A percentile compares a stretch with the other conserved stretches of the same genome.
Evolutionary conservation across 495 filamentous ascomycete species (phyloP).

Genomic region (Podospora pseudopauciseta): DNA sequence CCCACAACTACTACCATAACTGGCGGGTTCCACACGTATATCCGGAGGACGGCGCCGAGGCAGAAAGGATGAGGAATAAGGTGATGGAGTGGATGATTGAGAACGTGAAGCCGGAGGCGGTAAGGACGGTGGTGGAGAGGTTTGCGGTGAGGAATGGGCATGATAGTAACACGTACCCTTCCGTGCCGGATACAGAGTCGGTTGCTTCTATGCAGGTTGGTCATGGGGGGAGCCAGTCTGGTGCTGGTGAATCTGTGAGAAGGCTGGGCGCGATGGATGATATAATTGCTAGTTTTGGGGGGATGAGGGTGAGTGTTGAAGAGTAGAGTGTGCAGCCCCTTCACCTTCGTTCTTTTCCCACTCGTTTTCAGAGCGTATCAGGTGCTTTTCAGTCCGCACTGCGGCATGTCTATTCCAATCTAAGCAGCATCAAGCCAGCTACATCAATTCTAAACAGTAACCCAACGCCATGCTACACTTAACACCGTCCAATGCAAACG

Average conservation of each 20-base stretch:
- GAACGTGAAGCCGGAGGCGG: not conserved
- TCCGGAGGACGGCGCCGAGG: not conserved
- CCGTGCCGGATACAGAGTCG: not conserved
- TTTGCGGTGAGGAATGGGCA: not conserved
- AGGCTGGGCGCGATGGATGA: not conserved
- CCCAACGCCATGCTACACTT: not conserved
- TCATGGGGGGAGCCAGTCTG: not conserved
- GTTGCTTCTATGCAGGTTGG: not conserved
- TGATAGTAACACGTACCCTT: conserved; percentile 2
- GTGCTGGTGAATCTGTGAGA: not conserved
- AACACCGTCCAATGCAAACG: not conserved
- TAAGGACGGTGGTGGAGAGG: not conserved
- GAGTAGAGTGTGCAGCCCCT: not conserved
- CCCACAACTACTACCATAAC: conserved; percentile 36
- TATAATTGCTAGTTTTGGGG: not conserved
- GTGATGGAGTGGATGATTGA: conserved; percentile 24
- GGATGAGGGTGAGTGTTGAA: not conserved
- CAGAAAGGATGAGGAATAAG: not conserved
- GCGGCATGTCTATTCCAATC: not conserved
- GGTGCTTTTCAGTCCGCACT: not conserved
- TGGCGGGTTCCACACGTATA: conserved; percentile 33
- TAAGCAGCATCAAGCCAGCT: not conserved
- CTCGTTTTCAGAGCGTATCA: no score
- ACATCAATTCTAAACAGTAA: not conserved
- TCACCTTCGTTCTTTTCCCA: no score